Conservation (phyloP, 345 rosid species). For the Sisymbrium altissimum region DNA sequence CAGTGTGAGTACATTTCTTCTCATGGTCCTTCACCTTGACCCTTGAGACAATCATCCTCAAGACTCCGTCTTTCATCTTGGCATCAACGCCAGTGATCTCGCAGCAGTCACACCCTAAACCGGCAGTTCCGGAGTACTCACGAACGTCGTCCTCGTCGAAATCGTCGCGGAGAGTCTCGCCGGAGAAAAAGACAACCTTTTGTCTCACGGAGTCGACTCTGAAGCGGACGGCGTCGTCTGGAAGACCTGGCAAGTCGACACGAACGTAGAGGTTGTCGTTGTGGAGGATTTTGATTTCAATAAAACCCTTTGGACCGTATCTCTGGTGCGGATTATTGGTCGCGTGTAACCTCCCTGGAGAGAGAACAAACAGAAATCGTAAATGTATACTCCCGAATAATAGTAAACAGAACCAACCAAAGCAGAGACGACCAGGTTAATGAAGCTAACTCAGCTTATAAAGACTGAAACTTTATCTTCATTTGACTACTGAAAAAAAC, state of each 20-base stretch:
- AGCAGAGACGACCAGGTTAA: too few species aligned
- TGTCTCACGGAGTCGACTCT: slow-evolving; percentile 17
- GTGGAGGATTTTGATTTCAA: neutral
- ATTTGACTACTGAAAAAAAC: too few species aligned
- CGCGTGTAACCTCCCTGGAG: neutral
- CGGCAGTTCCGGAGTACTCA: slow-evolving; percentile 17
- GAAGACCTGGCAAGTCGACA: slow-evolving; percentile 31
- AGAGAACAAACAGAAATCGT: neutral
- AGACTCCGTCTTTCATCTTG: slow-evolving; percentile 21
- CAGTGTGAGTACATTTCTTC: neutral
- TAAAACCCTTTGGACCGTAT: slow-evolving; percentile 7
- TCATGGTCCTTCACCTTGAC: slow-evolving; percentile 8
- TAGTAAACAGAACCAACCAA: neutral
- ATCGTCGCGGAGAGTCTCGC: neutral
- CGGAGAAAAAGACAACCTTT: slow-evolving; percentile 23
- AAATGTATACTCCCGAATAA: fast-evolving
- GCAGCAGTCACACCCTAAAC: slow-evolving; percentile 26
- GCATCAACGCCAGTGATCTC: slow-evolving; percentile 17
- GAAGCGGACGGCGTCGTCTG: neutral
- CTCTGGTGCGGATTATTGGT: slow-evolving; percentile 17
- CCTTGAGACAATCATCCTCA: slow-evolving; percentile 20
- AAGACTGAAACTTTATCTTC: too few species aligned
- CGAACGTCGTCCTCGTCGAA: neutral
- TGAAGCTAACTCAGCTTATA: too few species aligned
- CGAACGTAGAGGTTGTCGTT: slow-evolving; percentile 7